A percentile compares a stretch with the other conserved stretches of the same genome.
Evolutionary conservation across 306 rosid species (phyloP).

Genomic region (Phaseolus lunatus): DNA sequence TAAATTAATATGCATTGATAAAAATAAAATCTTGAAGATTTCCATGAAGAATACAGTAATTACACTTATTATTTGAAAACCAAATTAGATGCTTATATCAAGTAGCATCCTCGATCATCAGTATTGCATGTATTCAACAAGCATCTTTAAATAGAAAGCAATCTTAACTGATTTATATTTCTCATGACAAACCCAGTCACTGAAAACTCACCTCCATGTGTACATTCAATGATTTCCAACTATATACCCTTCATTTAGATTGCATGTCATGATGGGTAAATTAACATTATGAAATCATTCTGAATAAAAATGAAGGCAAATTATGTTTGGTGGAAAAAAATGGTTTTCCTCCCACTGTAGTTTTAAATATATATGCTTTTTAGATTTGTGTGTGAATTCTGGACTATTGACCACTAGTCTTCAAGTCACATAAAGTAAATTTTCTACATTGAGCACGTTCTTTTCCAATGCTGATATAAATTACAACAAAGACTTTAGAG

Average conservation of each 20-base stretch:
- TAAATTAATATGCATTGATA: conserved; percentile 14
- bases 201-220: conserved; percentile 10
- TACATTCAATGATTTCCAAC: conserved; percentile 21
- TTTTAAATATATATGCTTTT: background rate
- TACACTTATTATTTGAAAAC: conserved; percentile 16
- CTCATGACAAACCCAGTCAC: conserved; percentile 15
- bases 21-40: conserved; percentile 12
- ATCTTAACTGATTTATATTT: conserved; percentile 34
- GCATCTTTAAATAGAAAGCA: background rate
- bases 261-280: conserved; percentile 19
- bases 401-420: conserved; percentile 23
- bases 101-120: conserved; percentile 4
- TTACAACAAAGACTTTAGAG: conserved; percentile 17
- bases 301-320: conserved; percentile 5
- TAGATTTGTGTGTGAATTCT: background rate
- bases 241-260: conserved; percentile 12
- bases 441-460: background rate
- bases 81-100: background rate
- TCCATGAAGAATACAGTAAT: conserved; percentile 20
- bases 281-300: conserved; percentile 9
- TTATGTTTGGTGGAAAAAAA: background rate
- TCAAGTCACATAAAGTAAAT: conserved; percentile 23
- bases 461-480: background rate
- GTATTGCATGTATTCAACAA: conserved; percentile 26
- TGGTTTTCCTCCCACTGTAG: background rate